Percentiles rank a stretch among this genome's conserved stretches.
These are phyloP conservation scores for Sindora glabra DNA, from an alignment of 306 rosid genomes.

Conservation along the genomic window DNA sequence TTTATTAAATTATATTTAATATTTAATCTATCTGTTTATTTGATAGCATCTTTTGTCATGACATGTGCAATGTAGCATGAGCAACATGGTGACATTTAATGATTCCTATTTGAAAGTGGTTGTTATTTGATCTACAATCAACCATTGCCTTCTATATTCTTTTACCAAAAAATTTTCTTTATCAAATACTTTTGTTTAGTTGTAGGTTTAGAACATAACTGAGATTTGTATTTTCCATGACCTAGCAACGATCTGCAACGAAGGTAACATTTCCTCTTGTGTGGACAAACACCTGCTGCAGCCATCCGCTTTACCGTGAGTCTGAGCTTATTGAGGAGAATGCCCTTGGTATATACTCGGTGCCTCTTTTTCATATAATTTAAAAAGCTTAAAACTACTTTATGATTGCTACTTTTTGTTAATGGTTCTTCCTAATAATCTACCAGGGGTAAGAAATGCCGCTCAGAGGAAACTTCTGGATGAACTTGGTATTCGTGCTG, in stretches of 20 bases:
- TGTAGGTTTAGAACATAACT: slow-evolving; percentile 1
- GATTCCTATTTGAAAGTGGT: background rate
- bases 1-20: too few relatives aligned
- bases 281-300: slow-evolving; percentile 99
- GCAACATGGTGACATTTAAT: slow-evolving; percentile 9
- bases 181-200: slow-evolving; percentile 6
- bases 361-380: background rate
- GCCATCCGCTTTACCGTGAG: slow-evolving; percentile 95
- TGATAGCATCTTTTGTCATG: background rate
- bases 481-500: slow-evolving; percentile 87
- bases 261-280: slow-evolving; percentile 98
- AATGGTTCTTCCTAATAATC: background rate
- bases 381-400: slow-evolving; percentile 5
- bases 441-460: slow-evolving; percentile 82
- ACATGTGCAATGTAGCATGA: background rate
- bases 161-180: background rate
- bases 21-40: too few relatives aligned
- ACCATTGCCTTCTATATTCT: background rate
- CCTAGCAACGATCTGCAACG: slow-evolving; percentile 94
- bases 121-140: background rate
- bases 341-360: slow-evolving; percentile 50
- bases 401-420: background rate
- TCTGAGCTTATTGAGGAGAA: slow-evolving; percentile 83
- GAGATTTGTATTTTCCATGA: slow-evolving; percentile 15
- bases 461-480: slow-evolving; percentile 97